A percentile compares a stretch with the other conserved stretches of the same genome.
These are phyloP conservation scores for Amanita rubescens DNA, from an alignment of 768 basidiomycete species.

Conservation along the genomic window DNA sequence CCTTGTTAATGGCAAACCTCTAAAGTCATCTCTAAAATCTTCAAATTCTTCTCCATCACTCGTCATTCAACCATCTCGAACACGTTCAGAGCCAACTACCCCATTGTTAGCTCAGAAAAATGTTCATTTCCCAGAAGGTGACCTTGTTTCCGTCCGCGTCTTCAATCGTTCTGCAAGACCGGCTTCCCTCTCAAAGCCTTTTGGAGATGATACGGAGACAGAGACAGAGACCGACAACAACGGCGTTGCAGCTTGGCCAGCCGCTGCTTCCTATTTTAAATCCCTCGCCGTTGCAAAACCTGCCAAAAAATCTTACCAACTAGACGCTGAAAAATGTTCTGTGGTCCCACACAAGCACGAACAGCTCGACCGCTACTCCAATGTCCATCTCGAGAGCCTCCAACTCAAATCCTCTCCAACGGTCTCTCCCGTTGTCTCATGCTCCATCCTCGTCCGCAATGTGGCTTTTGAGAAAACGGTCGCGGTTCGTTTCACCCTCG, in stretches of 20 bases:
- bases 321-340: conserved; percentile 18
- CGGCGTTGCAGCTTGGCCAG: background rate
- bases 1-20: conserved; percentile 73
- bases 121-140: conserved; percentile 82
- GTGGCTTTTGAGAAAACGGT: conserved; percentile 82
- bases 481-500: conserved; percentile 82
- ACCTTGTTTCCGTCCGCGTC: conserved; percentile 52
- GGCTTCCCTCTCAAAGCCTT: conserved; percentile 35
- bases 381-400: conserved; percentile 26
- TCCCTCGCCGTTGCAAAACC: background rate
- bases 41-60: conserved; percentile 45
- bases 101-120: conserved; percentile 49
- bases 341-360: conserved; percentile 16
- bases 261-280: conserved; percentile 2
- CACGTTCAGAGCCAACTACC: conserved; percentile 55
- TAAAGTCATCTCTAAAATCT: conserved; percentile 78
- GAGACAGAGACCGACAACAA: conserved; percentile 32
- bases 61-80: conserved; percentile 29
- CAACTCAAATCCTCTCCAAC: conserved; percentile 12
- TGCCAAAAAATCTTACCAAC: conserved; percentile 11
- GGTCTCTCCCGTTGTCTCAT: conserved; percentile 39
- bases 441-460: conserved; percentile 80
- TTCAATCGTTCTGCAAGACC: conserved; percentile 67
- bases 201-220: conserved; percentile 40
- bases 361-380: conserved; percentile 12